Conservation (phyloP, 768 basidiomycete genomes). For the Phylloporus sp. region DNA sequence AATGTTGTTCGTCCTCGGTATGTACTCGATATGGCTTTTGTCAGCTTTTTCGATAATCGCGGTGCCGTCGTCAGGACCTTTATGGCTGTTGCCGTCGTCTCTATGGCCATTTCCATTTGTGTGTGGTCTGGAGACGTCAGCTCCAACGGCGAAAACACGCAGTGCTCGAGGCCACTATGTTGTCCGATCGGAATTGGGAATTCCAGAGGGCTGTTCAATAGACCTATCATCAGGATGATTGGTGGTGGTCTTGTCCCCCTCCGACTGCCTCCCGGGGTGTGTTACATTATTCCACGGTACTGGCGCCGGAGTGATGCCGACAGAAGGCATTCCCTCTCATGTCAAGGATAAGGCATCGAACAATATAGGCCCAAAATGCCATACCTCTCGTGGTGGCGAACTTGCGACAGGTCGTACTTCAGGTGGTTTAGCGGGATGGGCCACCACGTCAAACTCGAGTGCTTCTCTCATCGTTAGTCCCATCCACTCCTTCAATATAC, state of each 20-base stretch:
- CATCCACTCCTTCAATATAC: constrained; percentile 50
- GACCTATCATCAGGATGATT: constrained; percentile 10
- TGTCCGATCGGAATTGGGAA: background rate
- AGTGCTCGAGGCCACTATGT: constrained; percentile 37
- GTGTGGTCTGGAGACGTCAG: constrained; percentile 34
- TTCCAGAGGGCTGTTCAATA: too few relatives aligned
- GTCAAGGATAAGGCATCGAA: background rate
- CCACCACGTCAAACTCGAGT: constrained; percentile 17
- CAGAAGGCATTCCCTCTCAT: too few relatives aligned
- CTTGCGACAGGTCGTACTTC: constrained; percentile 10
- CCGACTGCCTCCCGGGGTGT: constrained; percentile 1
- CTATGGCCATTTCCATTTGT: constrained; percentile 44
- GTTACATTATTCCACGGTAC: background rate
- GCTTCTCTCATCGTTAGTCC: constrained; percentile 29
- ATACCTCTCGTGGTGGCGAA: constrained; percentile 2
- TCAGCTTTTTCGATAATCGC: constrained; percentile 61
- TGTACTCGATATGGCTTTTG: constrained; percentile 3
- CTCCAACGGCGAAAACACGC: constrained; percentile 36
- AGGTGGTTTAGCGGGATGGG: constrained; percentile 5
- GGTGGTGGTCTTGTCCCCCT: constrained; percentile 11
- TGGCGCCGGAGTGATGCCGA: background rate
- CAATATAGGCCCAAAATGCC: background rate
- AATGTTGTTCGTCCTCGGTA: background rate
- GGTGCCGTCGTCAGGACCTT: constrained; percentile 75
- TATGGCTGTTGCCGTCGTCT: constrained; percentile 57